A percentile compares a stretch with the other conserved stretches of the same genome.
These are phyloP conservation scores for Funneliformis mosseae DNA, from an alignment of 192 early-diverging fungal species.

Conservation along the genomic window DNA sequence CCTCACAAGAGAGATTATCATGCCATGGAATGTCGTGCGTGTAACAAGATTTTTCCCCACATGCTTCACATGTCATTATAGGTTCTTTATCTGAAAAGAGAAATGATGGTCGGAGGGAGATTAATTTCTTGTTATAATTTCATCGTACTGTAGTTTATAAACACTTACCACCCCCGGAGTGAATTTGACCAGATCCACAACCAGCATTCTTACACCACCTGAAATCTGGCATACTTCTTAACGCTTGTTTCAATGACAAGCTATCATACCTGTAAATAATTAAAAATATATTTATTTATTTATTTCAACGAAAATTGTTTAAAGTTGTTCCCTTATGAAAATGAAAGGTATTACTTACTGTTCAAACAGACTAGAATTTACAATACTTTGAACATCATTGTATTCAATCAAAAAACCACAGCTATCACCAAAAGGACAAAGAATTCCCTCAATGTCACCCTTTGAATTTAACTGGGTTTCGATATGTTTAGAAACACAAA, in stretches of 20 bases:
- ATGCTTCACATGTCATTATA: conserved; percentile 24
- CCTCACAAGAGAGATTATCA: neutral
- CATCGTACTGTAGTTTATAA: neutral
- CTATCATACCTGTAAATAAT: neutral
- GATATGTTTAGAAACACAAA: neutral
- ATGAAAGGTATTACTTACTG: neutral
- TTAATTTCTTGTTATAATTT: too few relatives aligned
- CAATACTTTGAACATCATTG: neutral
- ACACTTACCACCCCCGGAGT: neutral
- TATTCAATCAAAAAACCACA: neutral
- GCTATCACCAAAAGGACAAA: neutral
- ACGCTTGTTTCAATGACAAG: neutral
- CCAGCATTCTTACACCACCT: neutral
- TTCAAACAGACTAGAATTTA: neutral
- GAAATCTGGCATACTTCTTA: neutral
- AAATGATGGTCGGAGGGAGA: neutral
- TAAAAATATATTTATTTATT: too few relatives aligned
- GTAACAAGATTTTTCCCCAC: conserved; percentile 5
- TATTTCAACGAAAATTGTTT: too few relatives aligned
- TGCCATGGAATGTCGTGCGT: conserved; percentile 19
- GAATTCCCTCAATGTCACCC: neutral
- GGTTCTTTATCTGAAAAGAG: conserved; percentile 5
- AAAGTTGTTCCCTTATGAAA: neutral
- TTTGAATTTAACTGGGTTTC: neutral
- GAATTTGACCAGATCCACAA: neutral